phyloP scores from a whole-genome alignment of 2,329 filamentous ascomycete species.

The Calonectria hawksworthii region DNA sequence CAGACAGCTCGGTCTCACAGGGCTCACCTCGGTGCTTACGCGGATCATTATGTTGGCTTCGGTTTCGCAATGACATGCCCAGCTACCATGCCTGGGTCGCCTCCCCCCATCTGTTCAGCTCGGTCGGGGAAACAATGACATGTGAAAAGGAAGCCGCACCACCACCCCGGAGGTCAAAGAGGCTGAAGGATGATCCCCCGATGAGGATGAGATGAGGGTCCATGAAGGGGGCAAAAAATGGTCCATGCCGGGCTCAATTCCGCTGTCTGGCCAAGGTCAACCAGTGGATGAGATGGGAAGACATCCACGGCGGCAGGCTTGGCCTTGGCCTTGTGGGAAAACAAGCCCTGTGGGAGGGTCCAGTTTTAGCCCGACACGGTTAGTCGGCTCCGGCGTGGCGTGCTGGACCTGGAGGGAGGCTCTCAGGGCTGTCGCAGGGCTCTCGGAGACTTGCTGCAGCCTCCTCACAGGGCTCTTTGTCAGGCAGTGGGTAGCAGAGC shows the following conservation, averaged over 20 bases:
- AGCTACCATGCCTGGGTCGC: constrained; percentile 12
- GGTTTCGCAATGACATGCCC: constrained; percentile 32
- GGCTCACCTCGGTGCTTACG: constrained; percentile 46
- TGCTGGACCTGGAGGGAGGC: background rate
- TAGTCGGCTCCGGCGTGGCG: constrained; percentile 20
- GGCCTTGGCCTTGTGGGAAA: background rate
- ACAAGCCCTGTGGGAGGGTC: constrained; percentile 3
- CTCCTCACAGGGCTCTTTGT: background rate
- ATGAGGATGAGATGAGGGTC: constrained; percentile 24
- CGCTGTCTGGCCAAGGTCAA: constrained; percentile 20
- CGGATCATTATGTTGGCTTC: constrained; percentile 32
- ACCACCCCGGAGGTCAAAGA: background rate
- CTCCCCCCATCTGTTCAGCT: background rate
- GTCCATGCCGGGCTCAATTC: constrained; percentile 33
- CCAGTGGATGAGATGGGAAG: background rate
- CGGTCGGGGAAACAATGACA: constrained; percentile 34
- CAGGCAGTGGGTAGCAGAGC: constrained; percentile 1
- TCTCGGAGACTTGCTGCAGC: constrained; percentile 8
- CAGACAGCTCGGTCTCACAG: constrained; percentile 24
- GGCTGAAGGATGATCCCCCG: constrained; percentile 9
- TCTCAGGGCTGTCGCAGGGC: constrained; percentile 9
- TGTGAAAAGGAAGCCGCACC: constrained; percentile 23
- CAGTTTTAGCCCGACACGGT: constrained; percentile 4
- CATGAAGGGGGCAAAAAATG: constrained; percentile 2
- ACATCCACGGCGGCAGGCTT: background rate